A percentile compares a stretch with the other conserved stretches of the same genome.
Conservation (phyloP, 192 early-diverging fungal genomes). For the Haplosporangium gracile region DNA sequence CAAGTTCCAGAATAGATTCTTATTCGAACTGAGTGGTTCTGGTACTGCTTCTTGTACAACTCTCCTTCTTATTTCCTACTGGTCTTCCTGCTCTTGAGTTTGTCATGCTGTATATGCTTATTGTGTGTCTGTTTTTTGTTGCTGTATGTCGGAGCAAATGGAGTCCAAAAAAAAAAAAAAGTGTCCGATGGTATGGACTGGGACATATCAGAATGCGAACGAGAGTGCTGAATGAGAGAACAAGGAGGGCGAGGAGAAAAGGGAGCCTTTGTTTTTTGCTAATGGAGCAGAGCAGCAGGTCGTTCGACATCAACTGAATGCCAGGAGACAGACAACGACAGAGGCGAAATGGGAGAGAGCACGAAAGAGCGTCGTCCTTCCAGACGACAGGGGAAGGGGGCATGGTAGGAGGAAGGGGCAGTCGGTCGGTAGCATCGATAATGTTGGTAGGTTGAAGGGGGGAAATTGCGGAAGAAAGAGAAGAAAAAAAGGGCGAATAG, state of each 20-base stretch:
- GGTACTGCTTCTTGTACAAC: background rate
- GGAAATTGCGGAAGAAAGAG: background rate
- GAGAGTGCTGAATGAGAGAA: background rate
- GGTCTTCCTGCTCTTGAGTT: too few species aligned
- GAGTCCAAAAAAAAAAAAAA: background rate
- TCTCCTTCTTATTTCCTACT: background rate
- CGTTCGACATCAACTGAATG: background rate
- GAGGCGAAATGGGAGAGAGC: background rate
- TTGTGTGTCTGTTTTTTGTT: too few species aligned
- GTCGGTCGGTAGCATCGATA: background rate
- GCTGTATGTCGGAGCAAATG: too few species aligned
- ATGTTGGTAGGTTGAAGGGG: background rate
- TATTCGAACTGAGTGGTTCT: too few species aligned
- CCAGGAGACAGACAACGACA: background rate
- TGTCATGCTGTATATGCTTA: too few species aligned
- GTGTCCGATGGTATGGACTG: background rate
- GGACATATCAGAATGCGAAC: slow-evolving; percentile 1
- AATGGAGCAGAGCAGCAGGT: background rate
- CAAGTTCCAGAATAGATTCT: too few species aligned
- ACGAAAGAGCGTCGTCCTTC: too few species aligned
- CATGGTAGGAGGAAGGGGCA: background rate
- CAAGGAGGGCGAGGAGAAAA: background rate
- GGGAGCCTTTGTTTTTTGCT: background rate
- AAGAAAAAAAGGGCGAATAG: background rate
- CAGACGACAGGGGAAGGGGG: too few species aligned